Evolutionary conservation across 345 rosid genomes (phyloP).

Genomic region (Hirschfeldia incana): DNA sequence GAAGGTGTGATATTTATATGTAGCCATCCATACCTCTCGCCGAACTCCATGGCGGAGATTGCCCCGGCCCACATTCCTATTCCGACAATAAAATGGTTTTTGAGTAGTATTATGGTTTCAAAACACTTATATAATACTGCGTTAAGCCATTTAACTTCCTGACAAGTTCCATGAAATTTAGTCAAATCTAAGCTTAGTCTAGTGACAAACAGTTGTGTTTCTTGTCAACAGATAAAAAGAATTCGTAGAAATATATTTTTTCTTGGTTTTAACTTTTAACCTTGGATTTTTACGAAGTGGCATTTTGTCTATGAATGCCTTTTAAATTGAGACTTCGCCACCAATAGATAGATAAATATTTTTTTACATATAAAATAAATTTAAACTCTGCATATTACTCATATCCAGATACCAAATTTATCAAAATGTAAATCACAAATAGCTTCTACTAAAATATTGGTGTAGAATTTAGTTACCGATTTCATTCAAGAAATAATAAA

Average conservation of each 20-base stretch:
- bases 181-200: slow-evolving; percentile 9
- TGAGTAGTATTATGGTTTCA: slow-evolving; percentile 9
- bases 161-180: slow-evolving; percentile 11
- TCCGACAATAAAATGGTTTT: slow-evolving; percentile 2
- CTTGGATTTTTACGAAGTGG: not conserved
- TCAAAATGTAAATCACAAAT: not conserved
- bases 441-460: not conserved
- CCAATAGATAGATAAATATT: not conserved
- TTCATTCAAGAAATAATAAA: not conserved
- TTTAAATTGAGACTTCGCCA: not conserved
- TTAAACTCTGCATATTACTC: not conserved
- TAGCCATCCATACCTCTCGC: slow-evolving; percentile 34
- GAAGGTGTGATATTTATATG: slow-evolving; percentile 1
- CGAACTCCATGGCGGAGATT: slow-evolving; percentile 36
- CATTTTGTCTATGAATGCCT: not conserved
- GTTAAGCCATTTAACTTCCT: slow-evolving; percentile 1
- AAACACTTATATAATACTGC: not conserved
- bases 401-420: not conserved
- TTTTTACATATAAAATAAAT: not conserved
- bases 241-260: not conserved
- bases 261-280: not conserved
- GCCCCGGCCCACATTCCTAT: slow-evolving; percentile 28
- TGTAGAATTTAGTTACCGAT: not conserved
- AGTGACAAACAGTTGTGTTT: not conserved
- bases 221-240: not conserved